Conservation (phyloP, 2,329 filamentous ascomycete genomes). For the Ceratocystis lukuohia region DNA sequence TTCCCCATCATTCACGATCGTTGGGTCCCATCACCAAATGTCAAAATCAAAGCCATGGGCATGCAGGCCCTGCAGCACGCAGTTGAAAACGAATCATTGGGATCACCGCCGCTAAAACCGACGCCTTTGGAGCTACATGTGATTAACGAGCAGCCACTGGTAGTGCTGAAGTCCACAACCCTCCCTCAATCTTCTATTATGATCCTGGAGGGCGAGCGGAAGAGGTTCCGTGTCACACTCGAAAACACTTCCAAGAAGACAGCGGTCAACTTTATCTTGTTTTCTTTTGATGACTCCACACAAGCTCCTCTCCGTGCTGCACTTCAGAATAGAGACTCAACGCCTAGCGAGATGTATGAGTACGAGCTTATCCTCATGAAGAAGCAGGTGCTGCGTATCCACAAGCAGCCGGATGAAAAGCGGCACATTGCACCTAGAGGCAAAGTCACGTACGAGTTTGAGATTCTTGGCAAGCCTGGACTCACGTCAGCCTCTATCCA, state of each 20-base stretch:
- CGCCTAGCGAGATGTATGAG: conserved; percentile 70
- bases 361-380: conserved; percentile 66
- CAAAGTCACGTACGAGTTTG: conserved; percentile 62
- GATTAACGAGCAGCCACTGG: conserved; percentile 63
- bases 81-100: conserved; percentile 29
- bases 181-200: conserved; percentile 77
- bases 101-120: conserved; percentile 32
- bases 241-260: conserved; percentile 60
- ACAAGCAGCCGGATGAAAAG: conserved; percentile 37
- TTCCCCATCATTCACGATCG: conserved; percentile 72
- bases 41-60: conserved; percentile 66
- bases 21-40: conserved; percentile 57
- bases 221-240: conserved; percentile 63
- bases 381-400: conserved; percentile 52
- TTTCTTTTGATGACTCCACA: conserved; percentile 83
- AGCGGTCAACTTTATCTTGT: conserved; percentile 68
- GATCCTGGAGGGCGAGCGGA: conserved; percentile 81
- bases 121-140: conserved; percentile 53
- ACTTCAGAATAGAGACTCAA: conserved; percentile 61
- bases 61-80: conserved; percentile 42
- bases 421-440: conserved; percentile 53
- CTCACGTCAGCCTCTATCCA: conserved; percentile 67
- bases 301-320: conserved; percentile 63
- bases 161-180: conserved; percentile 62
- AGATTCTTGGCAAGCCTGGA: conserved; percentile 75